A percentile compares a stretch with the other conserved stretches of the same genome.
Conservation (phyloP, 192 early-diverging fungal species). For the Entomortierella beljakovae region DNA sequence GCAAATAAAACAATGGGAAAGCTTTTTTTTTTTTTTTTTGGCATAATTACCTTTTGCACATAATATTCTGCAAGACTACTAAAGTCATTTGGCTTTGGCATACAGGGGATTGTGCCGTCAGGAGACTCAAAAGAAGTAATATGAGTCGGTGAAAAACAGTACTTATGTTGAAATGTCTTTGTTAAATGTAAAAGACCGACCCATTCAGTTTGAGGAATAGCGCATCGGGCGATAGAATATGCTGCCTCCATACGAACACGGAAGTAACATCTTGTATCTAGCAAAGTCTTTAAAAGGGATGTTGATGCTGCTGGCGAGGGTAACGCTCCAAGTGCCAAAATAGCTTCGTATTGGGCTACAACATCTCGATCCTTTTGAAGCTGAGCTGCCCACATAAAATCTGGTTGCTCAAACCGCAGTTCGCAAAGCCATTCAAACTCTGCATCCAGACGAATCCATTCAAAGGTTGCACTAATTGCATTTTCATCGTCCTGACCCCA, state of each 20-base stretch:
- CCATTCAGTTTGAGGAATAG: constrained; percentile 65
- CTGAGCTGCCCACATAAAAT: constrained; percentile 97
- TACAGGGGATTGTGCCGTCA: constrained; percentile 59
- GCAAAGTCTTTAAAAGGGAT: constrained; percentile 78
- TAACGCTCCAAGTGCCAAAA: constrained; percentile 32
- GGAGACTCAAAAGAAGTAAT: constrained; percentile 36
- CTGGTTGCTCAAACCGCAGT: constrained; percentile 87
- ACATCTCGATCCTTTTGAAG: constrained; percentile 92
- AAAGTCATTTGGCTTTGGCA: constrained; percentile 93
- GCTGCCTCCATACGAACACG: constrained; percentile 88
- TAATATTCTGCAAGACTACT: constrained; percentile 89
- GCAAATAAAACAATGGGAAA: not conserved
- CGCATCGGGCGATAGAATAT: constrained; percentile 74
- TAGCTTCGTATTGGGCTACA: constrained; percentile 88
- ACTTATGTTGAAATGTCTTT: constrained; percentile 79
- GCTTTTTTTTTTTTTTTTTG: not conserved
- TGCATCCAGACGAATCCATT: constrained; percentile 97
- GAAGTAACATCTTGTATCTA: constrained; percentile 86
- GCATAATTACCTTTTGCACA: constrained; percentile 73
- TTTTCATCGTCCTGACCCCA: constrained; percentile 87
- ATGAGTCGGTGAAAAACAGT: constrained; percentile 67
- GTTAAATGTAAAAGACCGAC: constrained; percentile 80
- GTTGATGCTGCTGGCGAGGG: constrained; percentile 77
- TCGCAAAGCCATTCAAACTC: constrained; percentile 94
- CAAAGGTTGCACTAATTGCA: constrained; percentile 75